A percentile compares a stretch with the other conserved stretches of the same genome.
These are phyloP conservation scores for Quercus aquifolioides DNA, from an alignment of 306 rosid species.

Conservation along the genomic window DNA sequence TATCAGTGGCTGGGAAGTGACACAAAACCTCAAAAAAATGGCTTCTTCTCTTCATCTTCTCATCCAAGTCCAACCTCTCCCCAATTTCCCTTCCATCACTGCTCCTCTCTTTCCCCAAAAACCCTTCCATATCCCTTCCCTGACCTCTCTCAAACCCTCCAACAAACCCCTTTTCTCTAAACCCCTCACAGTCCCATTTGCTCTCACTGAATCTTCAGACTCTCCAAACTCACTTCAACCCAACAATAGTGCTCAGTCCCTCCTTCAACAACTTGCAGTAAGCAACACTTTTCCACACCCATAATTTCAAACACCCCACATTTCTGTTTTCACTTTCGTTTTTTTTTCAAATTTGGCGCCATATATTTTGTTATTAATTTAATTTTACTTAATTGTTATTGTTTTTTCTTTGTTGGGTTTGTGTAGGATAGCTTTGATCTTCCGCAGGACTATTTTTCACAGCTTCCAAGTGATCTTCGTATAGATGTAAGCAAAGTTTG, in stretches of 20 bases:
- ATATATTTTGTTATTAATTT: background rate
- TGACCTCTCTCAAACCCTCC: conserved; percentile 33
- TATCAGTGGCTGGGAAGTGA: background rate
- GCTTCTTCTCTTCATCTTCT: conserved; percentile 53
- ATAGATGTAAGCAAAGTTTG: conserved; percentile 57
- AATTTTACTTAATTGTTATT: background rate
- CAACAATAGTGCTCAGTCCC: conserved; percentile 34
- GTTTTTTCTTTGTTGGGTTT: background rate
- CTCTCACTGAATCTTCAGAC: conserved; percentile 64
- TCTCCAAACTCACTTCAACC: conserved; percentile 59
- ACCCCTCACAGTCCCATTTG: conserved; percentile 39
- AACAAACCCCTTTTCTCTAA: conserved; percentile 17
- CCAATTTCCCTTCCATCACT: conserved; percentile 30
- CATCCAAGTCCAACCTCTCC: conserved; percentile 34
- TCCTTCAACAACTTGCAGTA: conserved; percentile 69
- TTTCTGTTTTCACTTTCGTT: background rate
- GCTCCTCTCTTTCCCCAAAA: conserved; percentile 27
- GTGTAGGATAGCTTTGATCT: conserved; percentile 80
- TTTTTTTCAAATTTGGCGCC: background rate
- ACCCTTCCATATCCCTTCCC: conserved; percentile 27
- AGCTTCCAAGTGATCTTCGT: conserved; percentile 86
- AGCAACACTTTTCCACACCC: conserved; percentile 12
- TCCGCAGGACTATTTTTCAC: conserved; percentile 66
- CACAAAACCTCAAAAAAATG: conserved; percentile 32
- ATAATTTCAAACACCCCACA: background rate